Conservation (phyloP, 1,284 basidiomycete species). For the Leccinum solheimii region DNA sequence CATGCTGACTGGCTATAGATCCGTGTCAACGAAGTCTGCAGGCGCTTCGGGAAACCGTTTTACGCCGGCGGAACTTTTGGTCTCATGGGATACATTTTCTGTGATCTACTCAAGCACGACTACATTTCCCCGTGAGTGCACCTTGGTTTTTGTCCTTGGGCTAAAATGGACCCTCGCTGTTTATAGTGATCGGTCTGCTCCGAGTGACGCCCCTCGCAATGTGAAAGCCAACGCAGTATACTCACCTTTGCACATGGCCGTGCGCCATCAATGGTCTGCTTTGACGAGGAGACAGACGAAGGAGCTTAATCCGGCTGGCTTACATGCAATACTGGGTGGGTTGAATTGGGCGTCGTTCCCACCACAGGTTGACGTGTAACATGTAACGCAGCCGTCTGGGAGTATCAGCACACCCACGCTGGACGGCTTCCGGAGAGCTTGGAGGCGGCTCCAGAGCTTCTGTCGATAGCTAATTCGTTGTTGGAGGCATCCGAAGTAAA, state of each 20-base stretch:
- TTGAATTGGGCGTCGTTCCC: slow-evolving; percentile 13
- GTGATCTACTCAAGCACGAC: slow-evolving; percentile 85
- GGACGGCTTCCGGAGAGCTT: slow-evolving; percentile 56
- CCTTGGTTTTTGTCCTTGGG: slow-evolving; percentile 11
- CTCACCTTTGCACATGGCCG: slow-evolving; percentile 61
- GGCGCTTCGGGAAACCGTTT: slow-evolving; percentile 73
- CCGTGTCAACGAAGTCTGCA: slow-evolving; percentile 74
- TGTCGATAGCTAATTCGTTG: slow-evolving; percentile 59
- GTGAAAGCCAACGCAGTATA: slow-evolving; percentile 68
- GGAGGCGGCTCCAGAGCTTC: slow-evolving; percentile 56
- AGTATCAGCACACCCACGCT: slow-evolving; percentile 67
- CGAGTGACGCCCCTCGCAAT: slow-evolving; percentile 62
- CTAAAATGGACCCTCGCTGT: slow-evolving; percentile 14
- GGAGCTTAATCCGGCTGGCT: slow-evolving; percentile 70
- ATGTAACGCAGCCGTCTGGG: slow-evolving; percentile 69
- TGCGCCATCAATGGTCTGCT: slow-evolving; percentile 68
- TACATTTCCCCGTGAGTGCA: slow-evolving; percentile 76
- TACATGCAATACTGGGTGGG: slow-evolving; percentile 76
- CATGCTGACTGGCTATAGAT: slow-evolving; percentile 42
- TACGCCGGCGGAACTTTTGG: slow-evolving; percentile 91
- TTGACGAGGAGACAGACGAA: slow-evolving; percentile 75
- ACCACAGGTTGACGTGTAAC: slow-evolving; percentile 13
- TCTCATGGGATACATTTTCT: slow-evolving; percentile 92
- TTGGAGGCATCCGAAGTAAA: slow-evolving; percentile 67
- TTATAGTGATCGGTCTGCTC: slow-evolving; percentile 60